Evolutionary conservation across 129 eudicot genomes (phyloP), one percentile per base, ranked within the genome.

Genomic region (Escallonia herrerae): DNA sequence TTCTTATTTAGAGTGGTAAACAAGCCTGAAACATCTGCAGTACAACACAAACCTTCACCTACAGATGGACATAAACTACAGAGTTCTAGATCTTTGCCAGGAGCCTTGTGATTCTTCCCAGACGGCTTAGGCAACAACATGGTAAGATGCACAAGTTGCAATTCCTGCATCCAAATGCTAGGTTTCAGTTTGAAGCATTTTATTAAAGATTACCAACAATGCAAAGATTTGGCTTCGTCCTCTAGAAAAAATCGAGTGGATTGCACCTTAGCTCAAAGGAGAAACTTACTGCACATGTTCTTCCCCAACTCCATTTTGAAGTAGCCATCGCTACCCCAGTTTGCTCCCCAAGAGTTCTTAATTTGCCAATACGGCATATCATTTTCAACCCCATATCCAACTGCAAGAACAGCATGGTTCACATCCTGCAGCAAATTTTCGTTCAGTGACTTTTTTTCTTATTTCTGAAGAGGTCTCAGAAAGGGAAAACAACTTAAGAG

Each of bases 381-480:
- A 44, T 89, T 45, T 89, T 94, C 99, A 54, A 80, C n/a, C n/a
- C n/a, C n/a, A n/a, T n/a, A n/a, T 58, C 99, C 99, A 67, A 94
- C 99, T 10, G 99, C 97, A 71, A 94, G 83, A n/a, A 94, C 99
- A 15, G 99, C 99, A 75, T 89, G 97, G 82, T 94, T 89, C 81
- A 94, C 99, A 68, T 94, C 99, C 99, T 94, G 81, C 83, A 62
- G 0, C 5, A 14, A 41, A 14, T 68, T 50, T 44, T 45, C 15
- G 22, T 4, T 7, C 12, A 62, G 15, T 9, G 3, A 22, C 33
- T 22, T 10, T 5, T 62, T 62, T 11, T 15, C 7, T 7, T 44
- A n/a, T 6, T 39, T 42, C 45, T n/a, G 3, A 40, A 66, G 10
- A 7, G 41, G 42, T n/a, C 13, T 4, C 42, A 41, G 10, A 54